Conservation (phyloP, 148 eudicot genomes). For the Oxyria digyna region DNA sequence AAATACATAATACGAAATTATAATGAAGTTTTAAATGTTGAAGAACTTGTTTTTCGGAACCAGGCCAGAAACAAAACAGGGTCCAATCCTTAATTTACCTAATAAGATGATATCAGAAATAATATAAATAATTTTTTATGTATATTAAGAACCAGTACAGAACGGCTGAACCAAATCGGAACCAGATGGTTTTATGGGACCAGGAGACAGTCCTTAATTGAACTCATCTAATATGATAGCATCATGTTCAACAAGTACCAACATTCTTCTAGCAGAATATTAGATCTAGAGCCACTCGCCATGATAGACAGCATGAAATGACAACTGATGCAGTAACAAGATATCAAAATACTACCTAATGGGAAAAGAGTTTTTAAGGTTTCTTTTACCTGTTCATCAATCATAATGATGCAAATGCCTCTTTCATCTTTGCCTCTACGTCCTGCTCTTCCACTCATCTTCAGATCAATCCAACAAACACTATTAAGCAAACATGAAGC, state of each 20-base stretch:
- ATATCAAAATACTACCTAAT: not conserved
- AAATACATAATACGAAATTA: not conserved
- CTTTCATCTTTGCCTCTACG: slow-evolving; percentile 99
- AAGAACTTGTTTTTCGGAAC: not conserved
- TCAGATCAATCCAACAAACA: slow-evolving; percentile 6
- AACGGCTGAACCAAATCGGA: not conserved
- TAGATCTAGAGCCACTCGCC: not conserved
- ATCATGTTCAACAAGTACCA: not conserved
- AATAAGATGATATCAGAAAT: not conserved
- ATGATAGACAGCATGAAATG: not conserved
- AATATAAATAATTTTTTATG: not conserved
- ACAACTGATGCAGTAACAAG: not conserved
- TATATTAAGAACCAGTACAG: not conserved
- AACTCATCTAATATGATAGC: not conserved
- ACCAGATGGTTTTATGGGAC: too few species aligned
- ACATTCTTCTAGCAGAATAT: not conserved
- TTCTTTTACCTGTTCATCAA: slow-evolving; percentile 74
- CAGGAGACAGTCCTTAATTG: too few species aligned
- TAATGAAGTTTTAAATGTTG: not conserved
- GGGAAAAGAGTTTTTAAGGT: not conserved
- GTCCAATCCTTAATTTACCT: not conserved
- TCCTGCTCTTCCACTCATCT: slow-evolving; percentile 99
- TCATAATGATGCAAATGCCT: slow-evolving; percentile 94
- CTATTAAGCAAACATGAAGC: not conserved
- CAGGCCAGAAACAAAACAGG: not conserved